Conservation (phyloP, 257 asterid species). For the Cinchona pubescens region DNA sequence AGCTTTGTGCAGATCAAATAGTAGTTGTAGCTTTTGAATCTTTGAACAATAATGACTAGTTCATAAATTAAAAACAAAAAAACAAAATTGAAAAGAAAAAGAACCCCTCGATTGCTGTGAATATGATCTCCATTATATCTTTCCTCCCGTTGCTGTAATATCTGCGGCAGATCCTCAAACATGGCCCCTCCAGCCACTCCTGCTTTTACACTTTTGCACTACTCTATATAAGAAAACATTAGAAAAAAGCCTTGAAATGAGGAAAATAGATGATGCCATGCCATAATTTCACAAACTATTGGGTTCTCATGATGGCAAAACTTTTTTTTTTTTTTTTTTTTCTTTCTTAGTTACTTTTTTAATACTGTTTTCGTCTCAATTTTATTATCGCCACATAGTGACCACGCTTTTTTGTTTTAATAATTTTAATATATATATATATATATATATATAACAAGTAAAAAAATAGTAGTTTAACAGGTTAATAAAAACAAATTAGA, state of each 20-base stretch:
- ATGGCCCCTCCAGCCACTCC: conserved; percentile 24
- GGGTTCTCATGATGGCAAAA: conserved; percentile 16
- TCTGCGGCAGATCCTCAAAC: conserved; percentile 33
- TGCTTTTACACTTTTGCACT: conserved; percentile 24
- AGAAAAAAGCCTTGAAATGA: conserved; percentile 36
- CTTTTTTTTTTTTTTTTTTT: conserved; percentile 5
- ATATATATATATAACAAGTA: too few relatives aligned
- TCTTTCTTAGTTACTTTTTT: not conserved
- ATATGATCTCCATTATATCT: conserved; percentile 16
- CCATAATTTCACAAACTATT: conserved; percentile 24
- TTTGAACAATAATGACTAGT: conserved; percentile 34
- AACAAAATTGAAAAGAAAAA: too few relatives aligned
- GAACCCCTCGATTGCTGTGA: conserved; percentile 29
- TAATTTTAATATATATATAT: too few relatives aligned
- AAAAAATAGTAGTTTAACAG: too few relatives aligned
- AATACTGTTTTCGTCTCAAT: too few relatives aligned
- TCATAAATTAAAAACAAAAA: conserved; percentile 22
- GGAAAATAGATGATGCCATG: conserved; percentile 26
- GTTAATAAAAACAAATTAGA: too few relatives aligned
- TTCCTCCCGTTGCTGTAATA: conserved; percentile 22
- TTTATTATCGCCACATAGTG: too few relatives aligned
- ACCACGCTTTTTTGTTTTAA: too few relatives aligned
- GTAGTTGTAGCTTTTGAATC: conserved; percentile 30
- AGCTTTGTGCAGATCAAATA: conserved; percentile 13
- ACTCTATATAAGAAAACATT: conserved; percentile 15